Conservation (phyloP, 257 asterid genomes). For the Solanum habrochaites region DNA sequence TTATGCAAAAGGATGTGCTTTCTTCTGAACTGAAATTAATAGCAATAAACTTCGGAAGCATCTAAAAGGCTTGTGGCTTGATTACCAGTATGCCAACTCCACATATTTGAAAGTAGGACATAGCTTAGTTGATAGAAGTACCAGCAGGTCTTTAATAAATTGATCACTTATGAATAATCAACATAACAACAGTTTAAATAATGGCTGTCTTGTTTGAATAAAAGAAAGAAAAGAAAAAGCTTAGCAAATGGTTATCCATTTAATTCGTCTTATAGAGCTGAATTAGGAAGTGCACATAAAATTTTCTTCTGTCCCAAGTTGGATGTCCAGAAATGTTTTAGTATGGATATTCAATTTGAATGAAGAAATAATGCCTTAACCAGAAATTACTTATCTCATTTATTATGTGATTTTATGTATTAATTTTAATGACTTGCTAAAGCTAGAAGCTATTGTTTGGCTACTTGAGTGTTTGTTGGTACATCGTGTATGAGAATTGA, state of each 20-base stretch:
- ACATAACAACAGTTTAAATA: neutral
- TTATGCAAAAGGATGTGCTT: neutral
- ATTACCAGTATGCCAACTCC: neutral
- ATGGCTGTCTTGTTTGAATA: neutral
- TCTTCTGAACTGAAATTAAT: neutral
- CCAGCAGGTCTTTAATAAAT: neutral
- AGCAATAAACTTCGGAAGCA: neutral
- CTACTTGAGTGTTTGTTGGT: neutral
- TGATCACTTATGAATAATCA: neutral
- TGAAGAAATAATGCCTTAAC: neutral
- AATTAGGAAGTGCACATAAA: neutral
- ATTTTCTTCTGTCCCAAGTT: neutral
- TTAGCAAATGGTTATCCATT: neutral
- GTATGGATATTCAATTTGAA: neutral
- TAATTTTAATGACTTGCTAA: neutral
- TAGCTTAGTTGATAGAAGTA: neutral
- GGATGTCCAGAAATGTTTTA: neutral
- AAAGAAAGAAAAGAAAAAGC: neutral
- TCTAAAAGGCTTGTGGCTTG: neutral
- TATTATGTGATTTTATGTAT: neutral
- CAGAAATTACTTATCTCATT: neutral
- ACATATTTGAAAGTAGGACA: neutral
- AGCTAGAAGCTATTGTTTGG: neutral
- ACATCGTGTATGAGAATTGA: neutral
- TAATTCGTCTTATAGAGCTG: neutral